Conservation (phyloP, 805 yeast genomes). For the Zygosaccharomyces rouxii region DNA sequence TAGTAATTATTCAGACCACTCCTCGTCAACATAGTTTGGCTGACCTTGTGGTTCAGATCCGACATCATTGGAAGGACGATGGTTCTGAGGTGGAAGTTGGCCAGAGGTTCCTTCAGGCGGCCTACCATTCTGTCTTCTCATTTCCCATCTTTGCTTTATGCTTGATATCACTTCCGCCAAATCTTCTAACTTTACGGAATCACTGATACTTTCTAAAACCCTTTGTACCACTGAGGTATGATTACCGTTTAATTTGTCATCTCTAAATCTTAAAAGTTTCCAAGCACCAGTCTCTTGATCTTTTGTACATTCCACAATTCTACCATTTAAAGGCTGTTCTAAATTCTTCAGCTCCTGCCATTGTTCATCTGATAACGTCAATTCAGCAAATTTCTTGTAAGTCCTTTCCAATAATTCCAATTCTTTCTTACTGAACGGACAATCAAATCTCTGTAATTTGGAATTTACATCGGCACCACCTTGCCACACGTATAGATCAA, state of each 20-base stretch:
- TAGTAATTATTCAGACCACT: slow-evolving; percentile 30
- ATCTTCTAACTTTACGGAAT: slow-evolving; percentile 79
- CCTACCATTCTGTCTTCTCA: slow-evolving; percentile 40
- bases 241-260: slow-evolving; percentile 87
- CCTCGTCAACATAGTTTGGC: slow-evolving; percentile 34
- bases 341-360: slow-evolving; percentile 72
- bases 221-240: slow-evolving; percentile 76
- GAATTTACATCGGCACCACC: slow-evolving; percentile 46
- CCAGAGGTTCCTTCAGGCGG: slow-evolving; percentile 8
- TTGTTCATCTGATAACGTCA: slow-evolving; percentile 61
- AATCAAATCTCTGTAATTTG: slow-evolving; percentile 28
- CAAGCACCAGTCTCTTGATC: slow-evolving; percentile 61
- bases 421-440: slow-evolving; percentile 33
- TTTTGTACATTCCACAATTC: slow-evolving; percentile 81
- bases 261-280: slow-evolving; percentile 85
- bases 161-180: slow-evolving; percentile 51
- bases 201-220: slow-evolving; percentile 78
- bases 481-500: slow-evolving; percentile 71
- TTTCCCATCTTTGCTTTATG: slow-evolving; percentile 60
- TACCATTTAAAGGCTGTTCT: slow-evolving; percentile 79
- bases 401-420: slow-evolving; percentile 36
- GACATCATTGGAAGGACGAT: slow-evolving; percentile 2
- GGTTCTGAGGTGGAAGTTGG: slow-evolving; percentile 7
- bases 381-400: slow-evolving; percentile 63
- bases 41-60: slow-evolving; percentile 10